Conservation (phyloP, 345 rosid species). For the Aethionema arabicum region DNA sequence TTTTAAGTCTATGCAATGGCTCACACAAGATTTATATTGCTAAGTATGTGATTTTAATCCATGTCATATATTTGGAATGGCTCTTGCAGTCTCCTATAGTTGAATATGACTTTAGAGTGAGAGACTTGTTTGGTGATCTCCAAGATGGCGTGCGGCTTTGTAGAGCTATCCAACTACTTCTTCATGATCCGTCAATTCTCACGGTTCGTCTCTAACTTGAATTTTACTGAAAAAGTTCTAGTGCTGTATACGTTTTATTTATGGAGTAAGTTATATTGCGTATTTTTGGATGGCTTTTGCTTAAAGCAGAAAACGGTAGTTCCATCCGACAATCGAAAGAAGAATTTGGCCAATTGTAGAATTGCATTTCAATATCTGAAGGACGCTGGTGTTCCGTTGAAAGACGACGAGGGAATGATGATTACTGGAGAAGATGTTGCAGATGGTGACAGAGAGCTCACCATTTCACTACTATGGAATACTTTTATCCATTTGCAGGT, state of each 20-base stretch:
- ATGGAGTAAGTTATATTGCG: slow-evolving; percentile 15
- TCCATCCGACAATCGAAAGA: slow-evolving; percentile 75
- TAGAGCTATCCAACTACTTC: slow-evolving; percentile 80
- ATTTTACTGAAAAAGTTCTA: not conserved
- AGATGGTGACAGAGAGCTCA: slow-evolving; percentile 80
- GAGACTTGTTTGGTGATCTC: slow-evolving; percentile 68
- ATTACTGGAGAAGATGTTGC: slow-evolving; percentile 70
- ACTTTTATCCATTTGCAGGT: slow-evolving; percentile 89
- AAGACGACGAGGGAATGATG: slow-evolving; percentile 68
- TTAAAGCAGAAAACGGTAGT: slow-evolving; percentile 66
- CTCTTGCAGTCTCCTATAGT: slow-evolving; percentile 58
- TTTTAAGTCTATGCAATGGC: slow-evolving; percentile 9
- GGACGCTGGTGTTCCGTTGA: slow-evolving; percentile 55
- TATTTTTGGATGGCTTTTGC: slow-evolving; percentile 6
- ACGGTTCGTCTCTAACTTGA: slow-evolving; percentile 47
- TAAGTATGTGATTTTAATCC: slow-evolving; percentile 12
- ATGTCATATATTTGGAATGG: slow-evolving; percentile 11
- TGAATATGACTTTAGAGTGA: slow-evolving; percentile 75
- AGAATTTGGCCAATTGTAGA: slow-evolving; percentile 66
- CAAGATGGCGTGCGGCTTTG: slow-evolving; percentile 91
- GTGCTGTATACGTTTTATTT: slow-evolving; percentile 1
- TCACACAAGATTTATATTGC: not conserved
- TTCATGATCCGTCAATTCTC: slow-evolving; percentile 77
- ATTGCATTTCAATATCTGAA: slow-evolving; percentile 65
- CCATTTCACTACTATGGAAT: slow-evolving; percentile 82